These are phyloP conservation scores for Annulohypoxylon moriforme DNA, from an alignment of 495 filamentous ascomycete species.

Conservation along the genomic window DNA sequence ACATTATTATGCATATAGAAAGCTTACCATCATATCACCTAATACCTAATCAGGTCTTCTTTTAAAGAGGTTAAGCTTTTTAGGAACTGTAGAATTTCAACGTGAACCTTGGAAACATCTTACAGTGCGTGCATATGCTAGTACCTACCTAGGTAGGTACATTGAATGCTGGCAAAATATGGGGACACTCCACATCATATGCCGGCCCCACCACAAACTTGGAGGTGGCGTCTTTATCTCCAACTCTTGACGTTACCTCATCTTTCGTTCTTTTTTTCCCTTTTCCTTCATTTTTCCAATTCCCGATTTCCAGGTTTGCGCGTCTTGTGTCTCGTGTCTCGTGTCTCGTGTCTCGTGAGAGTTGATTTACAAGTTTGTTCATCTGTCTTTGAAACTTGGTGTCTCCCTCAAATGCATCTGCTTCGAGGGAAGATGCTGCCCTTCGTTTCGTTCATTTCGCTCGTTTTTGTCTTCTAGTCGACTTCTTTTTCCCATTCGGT, in stretches of 20 bases:
- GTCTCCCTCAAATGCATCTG: constrained; percentile 22
- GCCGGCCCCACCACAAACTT: constrained; percentile 2
- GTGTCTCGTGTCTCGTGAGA: constrained; percentile 7
- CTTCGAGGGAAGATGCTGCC: constrained; percentile 24
- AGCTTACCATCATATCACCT: too few relatives aligned
- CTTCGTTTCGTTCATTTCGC: constrained; percentile 24
- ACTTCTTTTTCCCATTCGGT: not conserved
- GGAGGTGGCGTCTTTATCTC: constrained; percentile 7
- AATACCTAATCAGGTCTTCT: too few relatives aligned
- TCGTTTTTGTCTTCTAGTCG: constrained; percentile 16
- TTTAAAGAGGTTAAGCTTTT: too few relatives aligned
- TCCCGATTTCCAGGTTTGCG: not conserved
- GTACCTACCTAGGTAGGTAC: not conserved
- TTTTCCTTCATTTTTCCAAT: not conserved
- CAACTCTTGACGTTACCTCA: constrained; percentile 11
- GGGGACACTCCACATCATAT: constrained; percentile 6
- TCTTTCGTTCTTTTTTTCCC: not conserved
- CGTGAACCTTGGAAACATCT: too few relatives aligned
- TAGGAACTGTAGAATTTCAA: too few relatives aligned
- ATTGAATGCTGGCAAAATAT: not conserved
- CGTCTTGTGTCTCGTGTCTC: not conserved
- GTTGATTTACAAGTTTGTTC: not conserved
- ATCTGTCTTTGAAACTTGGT: constrained; percentile 1
- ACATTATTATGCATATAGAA: too few relatives aligned
- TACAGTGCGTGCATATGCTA: too few relatives aligned